Evolutionary conservation across 371 early-diverging fungal genomes (phyloP), one percentile per base, ranked within the genome.

Genomic region (Actinomortierella wolfii): DNA sequence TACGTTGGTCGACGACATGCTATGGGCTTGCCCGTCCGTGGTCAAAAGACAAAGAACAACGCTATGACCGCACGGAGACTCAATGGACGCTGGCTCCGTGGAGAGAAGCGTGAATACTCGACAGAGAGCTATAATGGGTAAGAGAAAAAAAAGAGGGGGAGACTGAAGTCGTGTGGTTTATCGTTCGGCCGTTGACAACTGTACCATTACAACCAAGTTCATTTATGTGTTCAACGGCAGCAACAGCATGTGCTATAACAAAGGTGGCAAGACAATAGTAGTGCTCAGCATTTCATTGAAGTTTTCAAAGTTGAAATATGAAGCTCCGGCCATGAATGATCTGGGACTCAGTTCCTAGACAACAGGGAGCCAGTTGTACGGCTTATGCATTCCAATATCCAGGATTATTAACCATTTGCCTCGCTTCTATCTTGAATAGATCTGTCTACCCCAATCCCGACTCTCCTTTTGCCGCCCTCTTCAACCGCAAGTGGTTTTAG

Each of bases 31-130:
- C 97, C 97, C 7, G 97, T 97, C 13, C 90, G 92, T 51, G 97
- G 97, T 13, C 95, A 95, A 73, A 81, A 87, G 59, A 96, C 96
- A 3, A 82, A 86, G 66, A 93, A 92, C 66, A 97, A 97, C 65
- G 86, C 91, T 42, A 85, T 83, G 78, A 97, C 94, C 6, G 95
- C 97, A 21, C 94, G 89, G 76, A 89, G 81, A 61, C 65, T 95
- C 58, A 97, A 97, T 51, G 86, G 86, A 59, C 76, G 84, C 15
- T 71, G 71, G 71, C 65, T 71, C 59, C 64, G 65, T 58, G 50
- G 58, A n/a, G 71, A 71, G 46, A 71, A 52, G 66, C 60, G 54
- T 26, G 71, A 71, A 51, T 71, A 65, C 53, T 71, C 71, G 14
- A 51, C 71, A 4, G 34, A 34, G 4, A 34, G 11, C 34, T 34